Percentiles rank a stretch among this genome's conserved stretches.
These are phyloP conservation scores for Gossypium mustelinum DNA, from an alignment of 345 rosid species.

Conservation along the genomic window DNA sequence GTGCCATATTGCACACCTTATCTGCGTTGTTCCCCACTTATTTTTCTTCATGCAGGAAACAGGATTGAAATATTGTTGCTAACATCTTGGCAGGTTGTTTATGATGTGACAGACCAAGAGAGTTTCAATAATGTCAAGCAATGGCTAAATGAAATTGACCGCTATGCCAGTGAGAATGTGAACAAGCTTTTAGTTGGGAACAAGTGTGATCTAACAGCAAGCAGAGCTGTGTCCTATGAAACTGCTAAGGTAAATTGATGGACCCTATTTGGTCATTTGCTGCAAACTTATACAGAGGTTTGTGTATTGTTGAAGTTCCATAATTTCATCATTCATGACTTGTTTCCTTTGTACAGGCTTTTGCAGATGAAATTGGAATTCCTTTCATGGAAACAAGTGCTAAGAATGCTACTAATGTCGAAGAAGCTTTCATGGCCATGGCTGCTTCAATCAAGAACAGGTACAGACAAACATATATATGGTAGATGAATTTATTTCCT, in stretches of 20 bases:
- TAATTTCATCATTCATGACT: not conserved
- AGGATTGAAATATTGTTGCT: constrained; percentile 12
- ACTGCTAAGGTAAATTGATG: constrained; percentile 50
- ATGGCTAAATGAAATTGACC: constrained; percentile 74
- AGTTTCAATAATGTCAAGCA: constrained; percentile 78
- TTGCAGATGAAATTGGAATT: constrained; percentile 73
- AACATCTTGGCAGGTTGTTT: constrained; percentile 46
- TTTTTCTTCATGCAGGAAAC: not conserved
- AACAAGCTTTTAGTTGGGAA: constrained; percentile 77
- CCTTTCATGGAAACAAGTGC: constrained; percentile 84
- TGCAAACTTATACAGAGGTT: not conserved
- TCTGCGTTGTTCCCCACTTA: not conserved
- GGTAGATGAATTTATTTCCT: not conserved
- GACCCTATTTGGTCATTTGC: not conserved
- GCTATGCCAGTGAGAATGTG: constrained; percentile 71
- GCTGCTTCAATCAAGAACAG: constrained; percentile 64
- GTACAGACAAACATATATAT: constrained; percentile 19
- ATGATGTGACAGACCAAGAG: constrained; percentile 74
- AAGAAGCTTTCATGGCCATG: constrained; percentile 84
- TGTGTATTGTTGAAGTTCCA: not conserved
- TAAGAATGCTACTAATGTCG: constrained; percentile 61
- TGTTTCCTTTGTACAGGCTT: constrained; percentile 36
- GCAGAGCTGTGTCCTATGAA: constrained; percentile 60
- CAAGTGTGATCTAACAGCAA: constrained; percentile 65
- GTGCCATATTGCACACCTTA: constrained; percentile 6